Evolutionary conservation across 148 eudicot genomes (phyloP), one percentile per base, ranked within the genome.

Genomic region (Nyssa sinensis): DNA sequence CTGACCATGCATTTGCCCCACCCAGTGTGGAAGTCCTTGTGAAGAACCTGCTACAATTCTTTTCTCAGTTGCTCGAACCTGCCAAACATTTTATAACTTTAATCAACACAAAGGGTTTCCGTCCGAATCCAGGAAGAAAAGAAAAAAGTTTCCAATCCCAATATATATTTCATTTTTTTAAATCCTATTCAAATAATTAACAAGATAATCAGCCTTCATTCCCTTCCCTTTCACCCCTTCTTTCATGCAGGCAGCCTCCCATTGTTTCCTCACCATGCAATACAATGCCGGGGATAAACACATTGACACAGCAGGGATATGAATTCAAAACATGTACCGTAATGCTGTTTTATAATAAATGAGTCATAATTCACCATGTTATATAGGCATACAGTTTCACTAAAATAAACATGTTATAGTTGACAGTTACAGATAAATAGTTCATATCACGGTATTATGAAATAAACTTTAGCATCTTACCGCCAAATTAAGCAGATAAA

Each of bases 1-100:
- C 58, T 65, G 70, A 74, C 70, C 69, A 13, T 81, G 77, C 77
- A 77, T 71, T 72, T 79, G 82, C 88, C 86, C 81, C 30, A 74
- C 75, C 88, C 81, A 75, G 35, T 83, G 72, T 33, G 77, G 82
- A 21, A 77, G 67, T 41, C 71, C 75, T 64, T 31, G 75, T 24
- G 78, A 78, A 19, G 80, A 67, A 51, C 71, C 77, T 44, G 59
- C 74, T 55, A 62, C 79, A 32, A 53, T 74, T 72, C 67, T 67
- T 32, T 69, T 80, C 11, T 73, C 82, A 21, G 67, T 57, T 34
- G 73, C 62, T 75, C 77, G 64, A 69, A 70, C 88, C 83, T 80
- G 79, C 49, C 51, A 73, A 39, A 64, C 3, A 31, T 34, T 19
- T 55, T 55, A n/a, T 24, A 55, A 44, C 51, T 44, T 44, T 12